Base-by-base conservation (phyloP, 1,139 yeast genomes). In the Tardiomyces digboiensis region DNA sequence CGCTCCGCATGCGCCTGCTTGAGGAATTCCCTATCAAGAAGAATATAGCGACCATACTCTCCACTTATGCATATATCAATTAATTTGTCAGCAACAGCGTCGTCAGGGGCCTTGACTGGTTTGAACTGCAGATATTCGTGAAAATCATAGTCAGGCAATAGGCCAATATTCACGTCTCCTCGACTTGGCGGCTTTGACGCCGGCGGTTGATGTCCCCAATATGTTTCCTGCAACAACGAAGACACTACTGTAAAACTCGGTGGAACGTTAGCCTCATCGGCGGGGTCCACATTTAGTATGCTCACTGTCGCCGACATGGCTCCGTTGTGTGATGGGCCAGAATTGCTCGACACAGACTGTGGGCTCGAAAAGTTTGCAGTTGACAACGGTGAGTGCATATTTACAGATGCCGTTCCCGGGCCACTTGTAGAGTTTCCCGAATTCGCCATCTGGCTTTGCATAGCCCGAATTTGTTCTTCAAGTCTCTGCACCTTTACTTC, bases 401-500 rank as follows among this genome's bases (percentile, higher is more conserved):
- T n/a, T n/a, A n/a, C n/a, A n/a, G n/a, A n/a, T n/a, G n/a, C n/a
- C n/a, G n/a, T n/a, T n/a, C n/a, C n/a, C n/a, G n/a, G n/a, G n/a
- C n/a, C n/a, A n/a, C n/a, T n/a, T n/a, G n/a, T n/a, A 13, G 8
- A 26, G 12, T 13, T 22, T 7, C 33, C 8, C 33, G 16, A 5
- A 16, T 26, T 22, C 26, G 12, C 12, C 26, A 13, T n/a, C 33
- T n/a, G 16, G 16, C 3, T 5, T 16, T 26, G 33, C 33, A 5
- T 5, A n/a, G 10, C 33, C 33, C 33, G 5, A n/a, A 26, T n/a
- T 20, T 33, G 37, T 29, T 65, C 68, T 49, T 78, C 81, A 42
- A 78, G 54, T 44, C 67, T 70, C 43, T 65, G 67, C 19, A 78
- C 65, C 52, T 73, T 74, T 44, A 70, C 71, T 52, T 78, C 82